These are phyloP conservation scores for Nakataea oryzae DNA, from an alignment of 2,329 filamentous ascomycete genomes.

Conservation along the genomic window DNA sequence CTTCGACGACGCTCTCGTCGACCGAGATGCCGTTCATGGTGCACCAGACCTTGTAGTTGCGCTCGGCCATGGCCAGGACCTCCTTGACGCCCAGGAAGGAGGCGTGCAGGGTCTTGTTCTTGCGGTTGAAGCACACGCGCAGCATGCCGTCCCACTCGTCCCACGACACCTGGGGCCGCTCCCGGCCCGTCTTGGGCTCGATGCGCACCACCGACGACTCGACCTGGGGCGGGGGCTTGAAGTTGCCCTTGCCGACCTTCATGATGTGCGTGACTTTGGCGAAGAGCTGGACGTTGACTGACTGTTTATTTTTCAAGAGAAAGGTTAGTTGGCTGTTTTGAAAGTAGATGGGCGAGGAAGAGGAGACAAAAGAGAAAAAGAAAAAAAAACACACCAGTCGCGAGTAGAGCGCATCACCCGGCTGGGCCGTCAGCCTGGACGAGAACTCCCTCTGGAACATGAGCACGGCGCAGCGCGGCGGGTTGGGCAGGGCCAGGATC, in stretches of 20 bases:
- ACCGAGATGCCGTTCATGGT: conserved; percentile 73
- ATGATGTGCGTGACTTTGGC: conserved; percentile 60
- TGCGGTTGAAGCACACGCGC: conserved; percentile 68
- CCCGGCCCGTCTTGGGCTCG: conserved; percentile 71
- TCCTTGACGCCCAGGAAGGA: conserved; percentile 73
- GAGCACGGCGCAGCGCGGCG: conserved; percentile 63
- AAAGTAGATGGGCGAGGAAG: not conserved
- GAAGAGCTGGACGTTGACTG: conserved; percentile 86
- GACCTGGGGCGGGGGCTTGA: conserved; percentile 87
- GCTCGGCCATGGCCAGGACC: conserved; percentile 71
- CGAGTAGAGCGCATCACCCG: conserved; percentile 81
- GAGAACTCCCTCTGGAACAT: conserved; percentile 88
- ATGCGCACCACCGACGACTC: conserved; percentile 86
- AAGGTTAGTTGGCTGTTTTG: not conserved
- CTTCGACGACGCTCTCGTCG: conserved; percentile 52
- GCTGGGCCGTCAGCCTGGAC: conserved; percentile 76
- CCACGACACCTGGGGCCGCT: conserved; percentile 75
- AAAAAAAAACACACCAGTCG: conserved; percentile 38
- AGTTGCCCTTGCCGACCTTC: conserved; percentile 91
- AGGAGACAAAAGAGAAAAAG: not conserved
- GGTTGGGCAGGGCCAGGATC: conserved; percentile 69
- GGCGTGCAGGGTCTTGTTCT: conserved; percentile 82
- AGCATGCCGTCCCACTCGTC: conserved; percentile 91
- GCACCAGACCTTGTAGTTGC: conserved; percentile 85
- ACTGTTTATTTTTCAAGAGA: conserved; percentile 22